Percentiles rank a stretch among this genome's conserved stretches.
phyloP scores from a whole-genome alignment of 2,329 filamentous ascomycete genomes.

The Triangularia verruculosa region DNA sequence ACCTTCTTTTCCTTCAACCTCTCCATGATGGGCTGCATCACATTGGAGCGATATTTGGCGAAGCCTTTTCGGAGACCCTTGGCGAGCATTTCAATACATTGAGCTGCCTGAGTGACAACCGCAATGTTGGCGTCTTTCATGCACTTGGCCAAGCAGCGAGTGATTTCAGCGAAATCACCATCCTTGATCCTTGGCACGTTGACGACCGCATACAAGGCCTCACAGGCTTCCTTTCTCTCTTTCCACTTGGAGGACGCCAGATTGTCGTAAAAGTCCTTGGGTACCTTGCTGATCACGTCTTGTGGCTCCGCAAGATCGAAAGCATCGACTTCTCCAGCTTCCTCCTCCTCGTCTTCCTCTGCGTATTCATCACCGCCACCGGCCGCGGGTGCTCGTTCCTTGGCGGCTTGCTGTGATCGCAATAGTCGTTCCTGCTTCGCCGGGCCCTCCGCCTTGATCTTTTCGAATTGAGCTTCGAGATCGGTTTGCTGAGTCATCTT shows the following conservation, averaged over 20 bases:
- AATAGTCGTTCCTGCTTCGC: slow-evolving; percentile 90
- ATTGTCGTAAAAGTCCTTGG: slow-evolving; percentile 77
- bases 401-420: slow-evolving; percentile 81
- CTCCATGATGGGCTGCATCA: slow-evolving; percentile 91
- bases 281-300: slow-evolving; percentile 78
- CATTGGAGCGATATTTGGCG: slow-evolving; percentile 71
- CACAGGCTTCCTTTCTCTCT: slow-evolving; percentile 90
- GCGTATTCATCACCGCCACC: slow-evolving; percentile 58
- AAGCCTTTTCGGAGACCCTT: slow-evolving; percentile 80
- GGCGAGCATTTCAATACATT: slow-evolving; percentile 85
- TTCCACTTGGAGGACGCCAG: slow-evolving; percentile 96
- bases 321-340: slow-evolving; percentile 70
- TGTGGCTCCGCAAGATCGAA: slow-evolving; percentile 84
- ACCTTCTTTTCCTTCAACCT: slow-evolving; percentile 97
- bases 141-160: slow-evolving; percentile 80
- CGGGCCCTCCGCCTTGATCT: slow-evolving; percentile 78
- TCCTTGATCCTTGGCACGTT: slow-evolving; percentile 93
- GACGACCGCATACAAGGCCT: slow-evolving; percentile 70
- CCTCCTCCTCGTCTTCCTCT: slow-evolving; percentile 58
- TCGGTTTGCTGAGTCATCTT: slow-evolving; percentile 96
- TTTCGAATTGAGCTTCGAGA: slow-evolving; percentile 90
- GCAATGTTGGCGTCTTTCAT: slow-evolving; percentile 99
- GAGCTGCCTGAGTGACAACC: slow-evolving; percentile 88
- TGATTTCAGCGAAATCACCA: slow-evolving; percentile 79
- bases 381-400: slow-evolving; percentile 64